Evolutionary conservation across 1,284 basidiomycete species (phyloP).

Genomic region (Mycena sp.): DNA sequence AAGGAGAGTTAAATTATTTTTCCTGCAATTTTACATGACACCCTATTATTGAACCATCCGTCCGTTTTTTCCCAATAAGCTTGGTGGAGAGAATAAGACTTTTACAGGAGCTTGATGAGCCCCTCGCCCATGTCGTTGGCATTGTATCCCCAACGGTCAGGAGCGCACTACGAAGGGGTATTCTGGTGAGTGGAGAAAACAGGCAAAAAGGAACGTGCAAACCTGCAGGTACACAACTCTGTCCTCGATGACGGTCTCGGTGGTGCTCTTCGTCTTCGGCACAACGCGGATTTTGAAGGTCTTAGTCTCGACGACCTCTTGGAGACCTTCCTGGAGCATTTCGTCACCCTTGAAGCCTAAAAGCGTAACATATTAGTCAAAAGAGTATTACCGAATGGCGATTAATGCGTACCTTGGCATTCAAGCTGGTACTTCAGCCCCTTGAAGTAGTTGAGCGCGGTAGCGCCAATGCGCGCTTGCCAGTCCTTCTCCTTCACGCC

Average conservation of each 20-base stretch:
- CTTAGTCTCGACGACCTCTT: conserved; percentile 35
- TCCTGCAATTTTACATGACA: no score
- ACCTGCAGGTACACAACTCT: conserved; percentile 23
- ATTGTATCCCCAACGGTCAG: conserved; percentile 12
- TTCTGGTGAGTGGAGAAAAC: neutral
- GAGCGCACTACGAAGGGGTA: neutral
- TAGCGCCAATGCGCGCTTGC: conserved; percentile 15
- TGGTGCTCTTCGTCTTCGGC: conserved; percentile 23
- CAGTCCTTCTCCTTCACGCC: conserved; percentile 13
- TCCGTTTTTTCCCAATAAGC: no score
- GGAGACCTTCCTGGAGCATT: conserved; percentile 29
- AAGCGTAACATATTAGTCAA: neutral
- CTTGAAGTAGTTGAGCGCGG: conserved; percentile 20
- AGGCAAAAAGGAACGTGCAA: neutral
- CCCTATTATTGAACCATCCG: no score
- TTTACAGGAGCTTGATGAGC: conserved; percentile 20
- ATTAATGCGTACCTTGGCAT: conserved; percentile 11
- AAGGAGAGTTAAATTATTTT: no score
- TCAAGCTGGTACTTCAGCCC: conserved; percentile 29
- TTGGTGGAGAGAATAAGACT: no score
- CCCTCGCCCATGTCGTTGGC: conserved; percentile 11
- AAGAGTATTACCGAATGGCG: neutral
- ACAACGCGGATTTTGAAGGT: conserved; percentile 33
- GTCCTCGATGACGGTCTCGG: conserved; percentile 27
- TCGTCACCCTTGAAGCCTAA: conserved; percentile 26